These are phyloP conservation scores for Sequoia sempervirens DNA, from an alignment of 75 land plant species.

Conservation along the genomic window DNA sequence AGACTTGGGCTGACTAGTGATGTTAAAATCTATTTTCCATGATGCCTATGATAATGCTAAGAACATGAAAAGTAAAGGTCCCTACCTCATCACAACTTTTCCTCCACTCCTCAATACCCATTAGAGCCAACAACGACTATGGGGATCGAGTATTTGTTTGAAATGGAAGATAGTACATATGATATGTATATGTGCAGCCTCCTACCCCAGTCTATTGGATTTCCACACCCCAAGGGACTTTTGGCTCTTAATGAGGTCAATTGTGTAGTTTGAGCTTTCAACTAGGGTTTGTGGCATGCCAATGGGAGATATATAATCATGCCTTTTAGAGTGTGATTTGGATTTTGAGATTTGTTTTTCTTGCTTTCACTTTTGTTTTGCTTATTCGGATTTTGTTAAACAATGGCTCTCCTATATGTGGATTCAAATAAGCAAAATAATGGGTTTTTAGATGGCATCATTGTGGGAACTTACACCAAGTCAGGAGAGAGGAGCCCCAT, in stretches of 20 bases:
- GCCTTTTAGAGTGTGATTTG: background rate
- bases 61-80: background rate
- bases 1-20: background rate
- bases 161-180: background rate
- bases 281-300: background rate
- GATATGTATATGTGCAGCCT: background rate
- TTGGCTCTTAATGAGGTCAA: background rate
- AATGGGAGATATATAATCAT: background rate
- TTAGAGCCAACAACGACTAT: background rate
- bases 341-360: background rate
- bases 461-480: background rate
- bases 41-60: background rate
- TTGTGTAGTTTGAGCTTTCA: background rate
- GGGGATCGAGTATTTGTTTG: background rate
- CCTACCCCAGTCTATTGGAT: background rate
- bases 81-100: background rate
- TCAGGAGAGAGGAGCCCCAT: background rate
- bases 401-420: background rate
- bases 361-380: background rate
- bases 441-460: background rate
- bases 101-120: background rate
- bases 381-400: background rate
- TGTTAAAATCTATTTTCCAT: background rate
- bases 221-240: background rate
- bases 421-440: background rate